Conservation (phyloP, 331 rosid genomes). For the Telfairia occidentalis region DNA sequence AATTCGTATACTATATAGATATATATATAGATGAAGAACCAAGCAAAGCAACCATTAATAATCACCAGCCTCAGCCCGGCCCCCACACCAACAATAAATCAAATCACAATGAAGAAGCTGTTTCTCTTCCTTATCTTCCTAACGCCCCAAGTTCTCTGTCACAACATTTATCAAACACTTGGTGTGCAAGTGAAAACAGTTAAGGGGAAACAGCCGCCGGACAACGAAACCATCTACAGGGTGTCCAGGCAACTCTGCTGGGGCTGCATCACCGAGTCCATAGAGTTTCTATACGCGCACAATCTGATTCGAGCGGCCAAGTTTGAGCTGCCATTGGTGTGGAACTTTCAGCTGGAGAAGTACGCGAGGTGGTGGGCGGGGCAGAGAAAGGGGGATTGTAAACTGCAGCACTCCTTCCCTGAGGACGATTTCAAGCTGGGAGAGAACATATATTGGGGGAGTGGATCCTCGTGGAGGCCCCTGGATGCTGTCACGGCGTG, state of each 20-base stretch:
- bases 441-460: conserved; percentile 85
- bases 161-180: conserved; percentile 11
- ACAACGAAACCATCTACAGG: conserved; percentile 47
- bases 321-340: conserved; percentile 52
- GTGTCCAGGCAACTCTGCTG: conserved; percentile 70
- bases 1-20: background rate
- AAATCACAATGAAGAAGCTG: conserved; percentile 28
- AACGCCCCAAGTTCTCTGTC: conserved; percentile 16
- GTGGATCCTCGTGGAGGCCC: conserved; percentile 62
- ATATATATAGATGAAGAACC: background rate
- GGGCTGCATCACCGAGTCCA: conserved; percentile 59
- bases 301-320: conserved; percentile 56
- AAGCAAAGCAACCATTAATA: conserved; percentile 17
- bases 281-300: conserved; percentile 50
- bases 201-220: conserved; percentile 9
- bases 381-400: conserved; percentile 52
- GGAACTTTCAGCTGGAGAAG: conserved; percentile 59
- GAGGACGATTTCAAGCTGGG: conserved; percentile 60
- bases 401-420: conserved; percentile 61
- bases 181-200: background rate
- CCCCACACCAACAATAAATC: background rate
- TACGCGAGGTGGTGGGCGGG: conserved; percentile 80
- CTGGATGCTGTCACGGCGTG: conserved; percentile 50
- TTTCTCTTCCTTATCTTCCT: conserved; percentile 20
- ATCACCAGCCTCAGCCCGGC: background rate